These are phyloP conservation scores for Penicillium steckii DNA, from an alignment of 495 filamentous ascomycete genomes.

Conservation along the genomic window DNA sequence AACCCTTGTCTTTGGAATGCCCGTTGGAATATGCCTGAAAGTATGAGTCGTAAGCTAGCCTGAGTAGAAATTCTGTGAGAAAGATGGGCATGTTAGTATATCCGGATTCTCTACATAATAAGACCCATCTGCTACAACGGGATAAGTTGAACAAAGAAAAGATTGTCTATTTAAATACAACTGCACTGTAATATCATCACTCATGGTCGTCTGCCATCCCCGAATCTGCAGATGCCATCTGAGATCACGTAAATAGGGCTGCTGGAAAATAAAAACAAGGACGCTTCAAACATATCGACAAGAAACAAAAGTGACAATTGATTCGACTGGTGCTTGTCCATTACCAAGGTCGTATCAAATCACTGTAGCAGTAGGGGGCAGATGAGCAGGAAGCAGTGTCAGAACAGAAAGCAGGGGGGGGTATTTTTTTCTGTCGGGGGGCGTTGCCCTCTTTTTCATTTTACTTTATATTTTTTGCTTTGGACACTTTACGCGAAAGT, in stretches of 20 bases:
- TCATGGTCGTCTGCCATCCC: conserved; percentile 10
- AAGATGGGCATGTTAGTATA: too few species aligned
- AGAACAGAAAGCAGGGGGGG: conserved; percentile 5
- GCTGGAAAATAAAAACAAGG: conserved; percentile 2
- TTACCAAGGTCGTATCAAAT: not conserved
- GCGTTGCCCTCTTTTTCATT: conserved; percentile 9
- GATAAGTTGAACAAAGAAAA: not conserved
- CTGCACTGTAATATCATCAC: conserved; percentile 11
- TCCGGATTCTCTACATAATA: not conserved
- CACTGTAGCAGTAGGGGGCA: conserved; percentile 8
- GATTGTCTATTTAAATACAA: conserved; percentile 10
- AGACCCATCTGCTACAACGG: not conserved
- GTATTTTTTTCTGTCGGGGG: conserved; percentile 9
- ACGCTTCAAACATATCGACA: conserved; percentile 13
- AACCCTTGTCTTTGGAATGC: too few species aligned
- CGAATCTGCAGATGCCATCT: conserved; percentile 5
- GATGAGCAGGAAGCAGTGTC: conserved; percentile 1
- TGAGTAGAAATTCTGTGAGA: too few species aligned
- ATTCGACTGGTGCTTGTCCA: not conserved
- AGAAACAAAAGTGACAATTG: conserved; percentile 5
- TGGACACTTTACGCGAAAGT: conserved; percentile 23
- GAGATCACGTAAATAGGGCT: not conserved
- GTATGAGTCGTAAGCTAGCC: too few species aligned
- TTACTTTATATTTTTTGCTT: conserved; percentile 10
- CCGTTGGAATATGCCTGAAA: too few species aligned